Evolutionary conservation across 2,329 filamentous ascomycete genomes (phyloP).

Genomic region (Neopestalotiopsis sp.): DNA sequence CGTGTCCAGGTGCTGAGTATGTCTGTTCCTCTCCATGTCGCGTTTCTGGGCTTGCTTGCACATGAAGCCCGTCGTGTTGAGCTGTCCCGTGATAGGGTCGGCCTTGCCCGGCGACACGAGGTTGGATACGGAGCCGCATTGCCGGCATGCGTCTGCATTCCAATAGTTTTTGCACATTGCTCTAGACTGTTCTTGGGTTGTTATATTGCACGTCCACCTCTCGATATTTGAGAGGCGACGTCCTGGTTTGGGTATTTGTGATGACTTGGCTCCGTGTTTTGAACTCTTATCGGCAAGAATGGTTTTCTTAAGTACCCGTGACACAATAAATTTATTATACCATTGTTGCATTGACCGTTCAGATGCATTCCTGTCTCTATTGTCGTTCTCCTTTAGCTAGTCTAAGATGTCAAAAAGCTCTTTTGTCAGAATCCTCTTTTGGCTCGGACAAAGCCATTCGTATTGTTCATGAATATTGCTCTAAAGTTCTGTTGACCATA

Average conservation of each 20-base stretch:
- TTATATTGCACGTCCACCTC: neutral
- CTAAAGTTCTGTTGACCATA: no score
- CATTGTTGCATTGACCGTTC: neutral
- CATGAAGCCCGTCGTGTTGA: constrained; percentile 11
- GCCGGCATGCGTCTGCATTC: constrained; percentile 11
- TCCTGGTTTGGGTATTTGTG: neutral
- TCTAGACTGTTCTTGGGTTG: neutral
- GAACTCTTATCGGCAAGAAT: neutral
- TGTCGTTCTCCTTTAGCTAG: neutral
- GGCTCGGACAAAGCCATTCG: no score
- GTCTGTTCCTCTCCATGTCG: neutral
- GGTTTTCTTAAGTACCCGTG: no score
- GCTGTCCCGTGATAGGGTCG: neutral
- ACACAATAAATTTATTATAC: no score
- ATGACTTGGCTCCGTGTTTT: neutral
- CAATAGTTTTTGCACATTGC: constrained; percentile 14
- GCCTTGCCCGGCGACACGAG: constrained; percentile 7
- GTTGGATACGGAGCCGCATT: constrained; percentile 6
- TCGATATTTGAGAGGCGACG: neutral
- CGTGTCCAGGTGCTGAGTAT: constrained; percentile 52
- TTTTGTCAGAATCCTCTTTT: no score
- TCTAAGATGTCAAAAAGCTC: no score
- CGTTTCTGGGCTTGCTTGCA: neutral
- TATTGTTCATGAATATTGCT: no score
- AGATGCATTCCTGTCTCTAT: neutral